These are phyloP conservation scores for Borealophlyctis nickersoniae DNA, from an alignment of 192 early-diverging fungal species.

Conservation along the genomic window DNA sequence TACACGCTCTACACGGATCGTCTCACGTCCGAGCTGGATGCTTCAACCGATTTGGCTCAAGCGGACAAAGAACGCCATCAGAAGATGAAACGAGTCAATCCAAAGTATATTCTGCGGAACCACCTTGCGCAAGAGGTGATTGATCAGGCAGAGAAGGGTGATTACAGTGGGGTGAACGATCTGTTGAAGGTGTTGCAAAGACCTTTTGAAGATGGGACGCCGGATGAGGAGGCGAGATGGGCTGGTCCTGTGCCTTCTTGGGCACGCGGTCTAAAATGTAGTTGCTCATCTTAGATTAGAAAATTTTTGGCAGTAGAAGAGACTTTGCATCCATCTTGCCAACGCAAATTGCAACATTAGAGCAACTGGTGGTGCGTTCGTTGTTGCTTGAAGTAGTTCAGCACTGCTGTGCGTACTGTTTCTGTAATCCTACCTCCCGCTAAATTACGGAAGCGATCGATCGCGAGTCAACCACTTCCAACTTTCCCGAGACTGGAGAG, in stretches of 20 bases:
- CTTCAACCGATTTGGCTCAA: conserved; percentile 7
- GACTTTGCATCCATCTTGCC: no score
- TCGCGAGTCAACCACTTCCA: no score
- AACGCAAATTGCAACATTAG: no score
- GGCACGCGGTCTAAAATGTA: conserved; percentile 66
- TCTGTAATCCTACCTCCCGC: no score
- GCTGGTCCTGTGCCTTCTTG: conserved; percentile 53
- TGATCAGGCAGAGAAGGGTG: conserved; percentile 37
- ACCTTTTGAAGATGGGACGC: conserved; percentile 36
- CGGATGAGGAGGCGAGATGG: conserved; percentile 21
- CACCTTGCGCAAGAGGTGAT: conserved; percentile 49
- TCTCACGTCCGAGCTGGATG: conserved; percentile 35
- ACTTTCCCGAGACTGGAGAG: no score
- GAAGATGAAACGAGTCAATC: conserved; percentile 72
- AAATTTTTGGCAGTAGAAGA: no score
- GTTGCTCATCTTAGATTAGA: conserved; percentile 74
- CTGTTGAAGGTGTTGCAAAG: conserved; percentile 29
- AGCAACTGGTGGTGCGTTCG: no score
- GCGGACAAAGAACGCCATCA: conserved; percentile 34
- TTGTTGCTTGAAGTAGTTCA: no score
- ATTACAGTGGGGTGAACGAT: conserved; percentile 16
- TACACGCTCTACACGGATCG: conserved; percentile 57
- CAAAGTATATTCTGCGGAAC: conserved; percentile 69
- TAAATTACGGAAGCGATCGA: no score
- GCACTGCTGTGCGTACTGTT: no score